phyloP scores from a whole-genome alignment of 345 rosid species.

The Ricinus communis region DNA sequence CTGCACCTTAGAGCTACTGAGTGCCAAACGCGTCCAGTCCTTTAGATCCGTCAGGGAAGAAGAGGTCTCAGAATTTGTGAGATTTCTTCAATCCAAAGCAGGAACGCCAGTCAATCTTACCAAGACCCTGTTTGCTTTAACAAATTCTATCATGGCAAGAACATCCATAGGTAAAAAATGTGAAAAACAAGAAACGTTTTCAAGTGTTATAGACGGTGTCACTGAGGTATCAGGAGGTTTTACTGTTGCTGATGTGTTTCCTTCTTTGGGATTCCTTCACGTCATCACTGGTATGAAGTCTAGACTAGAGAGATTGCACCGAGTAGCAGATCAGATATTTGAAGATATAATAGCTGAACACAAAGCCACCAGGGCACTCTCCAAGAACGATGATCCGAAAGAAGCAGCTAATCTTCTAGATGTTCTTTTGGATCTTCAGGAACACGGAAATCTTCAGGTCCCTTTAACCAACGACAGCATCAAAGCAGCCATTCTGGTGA shows the following conservation, averaged over 20 bases:
- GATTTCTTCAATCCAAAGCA: conserved; percentile 1
- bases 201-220: not conserved
- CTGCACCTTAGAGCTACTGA: not conserved
- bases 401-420: conserved; percentile 28
- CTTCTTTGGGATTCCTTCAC: not conserved
- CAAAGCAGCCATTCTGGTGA: conserved; percentile 39
- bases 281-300: not conserved
- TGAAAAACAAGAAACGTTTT: conserved; percentile 20
- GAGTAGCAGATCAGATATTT: conserved; percentile 18
- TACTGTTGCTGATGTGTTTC: conserved; percentile 18
- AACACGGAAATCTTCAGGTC: conserved; percentile 16
- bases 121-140: conserved; percentile 1
- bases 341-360: conserved; percentile 33
- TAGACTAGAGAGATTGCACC: not conserved
- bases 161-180: conserved; percentile 24
- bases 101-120: conserved; percentile 22
- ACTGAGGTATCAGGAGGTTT: conserved; percentile 18
- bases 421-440: conserved; percentile 34
- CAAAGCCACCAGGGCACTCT: not conserved
- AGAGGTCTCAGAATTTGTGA: conserved; percentile 8
- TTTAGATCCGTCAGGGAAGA: conserved; percentile 20
- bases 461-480: conserved; percentile 18
- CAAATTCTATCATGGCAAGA: conserved; percentile 20
- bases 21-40: not conserved
- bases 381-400: not conserved